Evolutionary conservation across 2,329 filamentous ascomycete species (phyloP).

Genomic region (Myriosclerotinia curreyana): DNA sequence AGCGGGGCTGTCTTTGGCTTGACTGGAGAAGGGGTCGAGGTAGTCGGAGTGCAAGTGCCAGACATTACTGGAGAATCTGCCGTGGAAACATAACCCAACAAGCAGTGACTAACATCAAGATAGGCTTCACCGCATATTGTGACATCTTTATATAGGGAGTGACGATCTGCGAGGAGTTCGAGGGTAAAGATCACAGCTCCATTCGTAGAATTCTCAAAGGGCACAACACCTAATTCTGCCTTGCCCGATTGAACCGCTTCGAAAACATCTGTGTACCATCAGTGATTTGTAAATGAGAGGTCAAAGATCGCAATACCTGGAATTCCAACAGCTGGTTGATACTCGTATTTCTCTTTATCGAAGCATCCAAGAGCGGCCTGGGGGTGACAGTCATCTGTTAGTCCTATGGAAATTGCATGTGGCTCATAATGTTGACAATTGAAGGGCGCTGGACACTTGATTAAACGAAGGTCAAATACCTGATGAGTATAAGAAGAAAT

Average conservation of each 20-base stretch:
- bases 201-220: conserved; percentile 95
- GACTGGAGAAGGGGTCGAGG: conserved; percentile 45
- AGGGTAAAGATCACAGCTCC: conserved; percentile 88
- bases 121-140: conserved; percentile 81
- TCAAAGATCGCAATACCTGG: conserved; percentile 26
- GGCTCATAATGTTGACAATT: conserved; percentile 22
- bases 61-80: conserved; percentile 40
- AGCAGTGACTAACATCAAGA: conserved; percentile 81
- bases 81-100: conserved; percentile 56
- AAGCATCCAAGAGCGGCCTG: conserved; percentile 55
- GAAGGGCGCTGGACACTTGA: conserved; percentile 21
- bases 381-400: conserved; percentile 35
- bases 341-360: conserved; percentile 33
- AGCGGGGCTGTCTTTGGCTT: conserved; percentile 50
- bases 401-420: conserved; percentile 24
- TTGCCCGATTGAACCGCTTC: conserved; percentile 65
- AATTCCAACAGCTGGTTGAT: conserved; percentile 24
- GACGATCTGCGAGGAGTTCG: conserved; percentile 79
- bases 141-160: conserved; percentile 62
- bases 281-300: not conserved
- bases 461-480: conserved; percentile 44
- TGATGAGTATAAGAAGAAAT: conserved; percentile 67
- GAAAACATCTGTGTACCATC: conserved; percentile 68
- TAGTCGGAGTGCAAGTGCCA: conserved; percentile 51
- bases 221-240: conserved; percentile 74